Conservation (phyloP, 208 protist species). For the Trypanosomatidae sp. region DNA sequence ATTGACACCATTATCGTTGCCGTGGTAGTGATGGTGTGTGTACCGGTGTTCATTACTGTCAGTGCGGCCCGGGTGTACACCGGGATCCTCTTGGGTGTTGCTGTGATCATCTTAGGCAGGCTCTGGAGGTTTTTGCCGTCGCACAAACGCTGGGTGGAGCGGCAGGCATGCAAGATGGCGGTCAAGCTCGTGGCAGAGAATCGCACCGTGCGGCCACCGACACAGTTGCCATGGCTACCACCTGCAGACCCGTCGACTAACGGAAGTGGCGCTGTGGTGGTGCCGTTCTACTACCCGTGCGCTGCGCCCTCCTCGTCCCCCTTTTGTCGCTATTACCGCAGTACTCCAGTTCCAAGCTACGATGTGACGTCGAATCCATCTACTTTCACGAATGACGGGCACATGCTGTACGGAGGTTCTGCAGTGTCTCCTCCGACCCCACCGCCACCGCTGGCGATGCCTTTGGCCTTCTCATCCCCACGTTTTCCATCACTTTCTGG, state of each 20-base stretch:
- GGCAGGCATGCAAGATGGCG: constrained; percentile 12
- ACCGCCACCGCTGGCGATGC: background rate
- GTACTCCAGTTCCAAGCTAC: background rate
- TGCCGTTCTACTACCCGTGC: background rate
- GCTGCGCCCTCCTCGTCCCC: background rate
- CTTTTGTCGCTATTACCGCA: background rate
- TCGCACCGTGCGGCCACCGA: background rate
- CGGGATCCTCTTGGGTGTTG: constrained; percentile 27
- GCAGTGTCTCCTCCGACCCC: background rate
- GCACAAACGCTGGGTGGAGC: constrained; percentile 28
- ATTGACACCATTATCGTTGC: constrained; percentile 21
- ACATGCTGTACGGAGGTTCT: background rate
- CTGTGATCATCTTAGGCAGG: constrained; percentile 32
- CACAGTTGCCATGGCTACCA: background rate
- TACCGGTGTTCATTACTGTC: constrained; percentile 33
- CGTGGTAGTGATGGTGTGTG: constrained; percentile 18
- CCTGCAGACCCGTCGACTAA: background rate
- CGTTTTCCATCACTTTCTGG: background rate
- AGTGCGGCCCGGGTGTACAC: constrained; percentile 31
- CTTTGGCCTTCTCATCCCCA: background rate
- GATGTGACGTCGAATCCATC: background rate
- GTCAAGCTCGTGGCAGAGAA: constrained; percentile 7
- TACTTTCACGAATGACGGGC: background rate
- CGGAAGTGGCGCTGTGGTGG: background rate
- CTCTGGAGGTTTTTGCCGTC: constrained; percentile 57